These are phyloP conservation scores for Scedosporium dehoogii DNA, from an alignment of 2,329 filamentous ascomycete species.

Conservation along the genomic window DNA sequence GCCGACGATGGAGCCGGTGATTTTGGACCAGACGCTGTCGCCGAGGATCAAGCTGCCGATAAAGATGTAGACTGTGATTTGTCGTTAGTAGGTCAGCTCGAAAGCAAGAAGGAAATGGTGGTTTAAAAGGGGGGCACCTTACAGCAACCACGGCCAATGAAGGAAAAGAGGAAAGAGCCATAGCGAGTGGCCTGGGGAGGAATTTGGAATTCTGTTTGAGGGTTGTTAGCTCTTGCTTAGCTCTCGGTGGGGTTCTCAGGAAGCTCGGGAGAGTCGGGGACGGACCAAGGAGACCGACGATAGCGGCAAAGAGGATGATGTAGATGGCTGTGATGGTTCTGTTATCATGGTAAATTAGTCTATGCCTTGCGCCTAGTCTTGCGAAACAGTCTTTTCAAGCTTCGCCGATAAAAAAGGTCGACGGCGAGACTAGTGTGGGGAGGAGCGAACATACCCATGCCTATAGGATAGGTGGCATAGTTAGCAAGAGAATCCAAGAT, in stretches of 20 bases:
- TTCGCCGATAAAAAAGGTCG: neutral
- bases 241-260: neutral
- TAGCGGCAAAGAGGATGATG: slow-evolving; percentile 81
- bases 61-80: slow-evolving; percentile 78
- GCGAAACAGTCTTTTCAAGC: neutral
- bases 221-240: neutral
- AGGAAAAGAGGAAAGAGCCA: slow-evolving; percentile 95
- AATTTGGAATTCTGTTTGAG: slow-evolving; percentile 71
- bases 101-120: neutral
- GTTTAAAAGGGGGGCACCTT: slow-evolving; percentile 26
- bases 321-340: slow-evolving; percentile 64
- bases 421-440: neutral
- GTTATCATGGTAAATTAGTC: neutral
- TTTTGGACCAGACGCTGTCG: slow-evolving; percentile 52
- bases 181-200: slow-evolving; percentile 88
- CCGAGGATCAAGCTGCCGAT: slow-evolving; percentile 78
- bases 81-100: slow-evolving; percentile 5
- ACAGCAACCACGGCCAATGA: slow-evolving; percentile 92
- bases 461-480: neutral
- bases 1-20: slow-evolving; percentile 70
- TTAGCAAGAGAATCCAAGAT: neutral
- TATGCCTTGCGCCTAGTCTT: too few species aligned
- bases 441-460: neutral
- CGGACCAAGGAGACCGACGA: slow-evolving; percentile 55
- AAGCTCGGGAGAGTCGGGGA: slow-evolving; percentile 1